phyloP scores from a whole-genome alignment of 2,329 filamentous ascomycete species.

The Sporothrix phasma region DNA sequence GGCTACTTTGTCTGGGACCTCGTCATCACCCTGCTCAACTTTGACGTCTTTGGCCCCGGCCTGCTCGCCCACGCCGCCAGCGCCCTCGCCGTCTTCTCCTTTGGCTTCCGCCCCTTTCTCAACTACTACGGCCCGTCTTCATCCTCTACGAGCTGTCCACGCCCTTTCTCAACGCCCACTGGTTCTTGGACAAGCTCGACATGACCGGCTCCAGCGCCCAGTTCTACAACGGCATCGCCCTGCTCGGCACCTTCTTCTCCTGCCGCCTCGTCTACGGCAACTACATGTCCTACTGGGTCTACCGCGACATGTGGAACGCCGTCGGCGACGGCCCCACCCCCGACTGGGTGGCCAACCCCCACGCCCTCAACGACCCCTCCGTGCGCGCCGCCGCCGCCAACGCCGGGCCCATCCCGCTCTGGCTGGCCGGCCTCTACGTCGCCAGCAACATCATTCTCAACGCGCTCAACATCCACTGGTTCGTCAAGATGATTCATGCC shows the following conservation, averaged over 20 bases:
- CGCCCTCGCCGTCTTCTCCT: constrained; percentile 62
- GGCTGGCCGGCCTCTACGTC: constrained; percentile 60
- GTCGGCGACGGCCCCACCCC: constrained; percentile 35
- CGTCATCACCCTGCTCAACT: constrained; percentile 54
- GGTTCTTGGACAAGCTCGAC: constrained; percentile 81
- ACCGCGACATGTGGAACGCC: constrained; percentile 56
- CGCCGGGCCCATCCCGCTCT: constrained; percentile 49
- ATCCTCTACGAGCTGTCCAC: constrained; percentile 82
- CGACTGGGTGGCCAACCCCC: constrained; percentile 18
- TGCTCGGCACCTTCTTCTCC: constrained; percentile 65
- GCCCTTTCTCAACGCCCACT: constrained; percentile 80
- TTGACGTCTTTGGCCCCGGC: constrained; percentile 65
- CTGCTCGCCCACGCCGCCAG: constrained; percentile 68
- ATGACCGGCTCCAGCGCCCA: constrained; percentile 67
- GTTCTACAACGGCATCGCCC: constrained; percentile 64
- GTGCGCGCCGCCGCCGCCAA: constrained; percentile 42
- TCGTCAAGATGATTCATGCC: constrained; percentile 74
- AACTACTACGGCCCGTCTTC: constrained; percentile 74
- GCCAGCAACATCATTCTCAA: constrained; percentile 63
- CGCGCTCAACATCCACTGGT: constrained; percentile 74
- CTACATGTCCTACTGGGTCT: constrained; percentile 59
- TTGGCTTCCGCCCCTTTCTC: constrained; percentile 74
- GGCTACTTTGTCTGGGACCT: constrained; percentile 85
- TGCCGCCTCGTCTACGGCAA: constrained; percentile 71
- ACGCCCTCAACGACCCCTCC: constrained; percentile 23